Percentiles rank a stretch among this genome's conserved stretches.
These are phyloP conservation scores for Xylaria sp. DNA, from an alignment of 2,329 filamentous ascomycete species.

Conservation along the genomic window DNA sequence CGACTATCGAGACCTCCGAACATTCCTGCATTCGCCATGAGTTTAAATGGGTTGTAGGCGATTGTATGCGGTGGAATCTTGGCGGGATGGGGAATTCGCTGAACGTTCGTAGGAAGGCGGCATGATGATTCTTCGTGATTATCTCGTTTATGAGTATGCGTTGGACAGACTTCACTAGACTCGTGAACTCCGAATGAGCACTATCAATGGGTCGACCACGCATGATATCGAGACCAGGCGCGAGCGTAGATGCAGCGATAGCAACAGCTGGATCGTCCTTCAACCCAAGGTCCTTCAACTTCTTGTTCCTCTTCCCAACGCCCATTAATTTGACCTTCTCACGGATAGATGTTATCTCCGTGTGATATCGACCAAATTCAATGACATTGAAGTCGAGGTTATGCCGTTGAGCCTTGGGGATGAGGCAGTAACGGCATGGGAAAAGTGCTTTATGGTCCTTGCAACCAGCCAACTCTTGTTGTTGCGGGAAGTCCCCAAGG, in stretches of 20 bases:
- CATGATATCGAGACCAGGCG: background rate
- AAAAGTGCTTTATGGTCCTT: background rate
- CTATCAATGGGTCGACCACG: background rate
- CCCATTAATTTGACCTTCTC: background rate
- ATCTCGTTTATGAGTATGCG: background rate
- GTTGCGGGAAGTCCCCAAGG: background rate
- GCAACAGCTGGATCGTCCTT: background rate
- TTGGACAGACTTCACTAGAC: background rate
- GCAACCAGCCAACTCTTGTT: background rate
- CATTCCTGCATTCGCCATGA: background rate
- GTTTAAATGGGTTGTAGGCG: background rate
- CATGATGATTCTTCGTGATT: background rate
- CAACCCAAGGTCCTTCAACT: background rate
- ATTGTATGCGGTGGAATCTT: background rate
- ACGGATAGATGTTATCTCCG: background rate
- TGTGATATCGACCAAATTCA: background rate
- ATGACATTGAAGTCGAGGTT: background rate
- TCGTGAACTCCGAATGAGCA: background rate
- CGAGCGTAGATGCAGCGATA: background rate
- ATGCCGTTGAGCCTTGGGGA: background rate
- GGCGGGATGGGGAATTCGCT: background rate
- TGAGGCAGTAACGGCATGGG: background rate
- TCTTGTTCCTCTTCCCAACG: background rate
- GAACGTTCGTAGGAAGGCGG: background rate
- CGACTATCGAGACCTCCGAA: background rate